Conservation (phyloP, 768 basidiomycete genomes). For the Russula sp. region DNA sequence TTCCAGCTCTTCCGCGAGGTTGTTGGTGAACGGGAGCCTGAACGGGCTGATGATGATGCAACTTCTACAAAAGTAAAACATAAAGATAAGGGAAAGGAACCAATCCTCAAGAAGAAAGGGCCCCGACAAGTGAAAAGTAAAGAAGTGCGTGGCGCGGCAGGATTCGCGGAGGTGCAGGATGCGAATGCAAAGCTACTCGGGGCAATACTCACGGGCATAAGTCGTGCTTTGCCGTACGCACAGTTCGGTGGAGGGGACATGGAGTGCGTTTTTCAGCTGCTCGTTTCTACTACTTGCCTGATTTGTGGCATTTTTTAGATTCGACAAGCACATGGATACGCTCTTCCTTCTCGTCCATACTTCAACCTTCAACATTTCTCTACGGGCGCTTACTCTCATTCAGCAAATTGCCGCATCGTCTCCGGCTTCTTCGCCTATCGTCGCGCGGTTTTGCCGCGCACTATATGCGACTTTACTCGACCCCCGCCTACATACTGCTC, state of each 20-base stretch:
- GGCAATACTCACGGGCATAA: constrained; percentile 90
- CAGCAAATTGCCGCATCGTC: constrained; percentile 73
- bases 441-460: constrained; percentile 73
- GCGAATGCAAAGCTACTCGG: constrained; percentile 79
- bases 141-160: constrained; percentile 56
- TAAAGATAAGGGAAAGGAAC: constrained; percentile 15
- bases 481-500: constrained; percentile 70
- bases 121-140: constrained; percentile 38
- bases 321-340: constrained; percentile 85
- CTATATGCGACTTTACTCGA: constrained; percentile 91
- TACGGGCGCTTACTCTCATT: constrained; percentile 87
- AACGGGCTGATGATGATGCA: constrained; percentile 29
- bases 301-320: constrained; percentile 42
- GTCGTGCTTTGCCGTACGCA: constrained; percentile 92
- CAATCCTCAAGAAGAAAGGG: constrained; percentile 33
- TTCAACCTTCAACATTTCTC: constrained; percentile 94
- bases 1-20: no score
- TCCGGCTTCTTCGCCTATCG: constrained; percentile 44
- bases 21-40: constrained; percentile 38
- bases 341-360: constrained; percentile 94
- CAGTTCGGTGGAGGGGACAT: constrained; percentile 66
- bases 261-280: constrained; percentile 47
- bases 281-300: neutral
- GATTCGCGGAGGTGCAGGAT: constrained; percentile 74
- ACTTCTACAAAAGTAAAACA: no score